These are phyloP conservation scores for Fusarium oxysporum DNA, from an alignment of 2,329 filamentous ascomycete species.

Conservation along the genomic window DNA sequence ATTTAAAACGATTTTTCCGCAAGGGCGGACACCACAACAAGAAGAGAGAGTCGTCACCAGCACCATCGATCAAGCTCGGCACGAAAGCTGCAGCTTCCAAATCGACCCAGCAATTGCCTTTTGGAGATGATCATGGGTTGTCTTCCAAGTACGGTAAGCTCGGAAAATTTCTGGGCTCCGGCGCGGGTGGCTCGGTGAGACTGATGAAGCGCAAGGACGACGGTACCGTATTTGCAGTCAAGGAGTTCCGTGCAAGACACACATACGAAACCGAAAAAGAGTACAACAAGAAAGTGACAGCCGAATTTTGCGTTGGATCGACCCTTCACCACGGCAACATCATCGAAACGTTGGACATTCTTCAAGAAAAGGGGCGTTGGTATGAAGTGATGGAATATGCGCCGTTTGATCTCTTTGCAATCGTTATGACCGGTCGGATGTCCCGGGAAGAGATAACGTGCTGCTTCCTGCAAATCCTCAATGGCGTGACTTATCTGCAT, in stretches of 20 bases:
- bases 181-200: conserved; percentile 92
- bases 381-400: conserved; percentile 99
- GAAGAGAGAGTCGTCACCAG: conserved; percentile 74
- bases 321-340: conserved; percentile 98
- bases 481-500: conserved; percentile 93
- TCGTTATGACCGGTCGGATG: conserved; percentile 99
- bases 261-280: conserved; percentile 94
- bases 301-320: conserved; percentile 97
- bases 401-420: conserved; percentile 94
- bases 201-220: conserved; percentile 95
- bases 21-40: conserved; percentile 76
- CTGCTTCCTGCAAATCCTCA: conserved; percentile 93
- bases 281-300: conserved; percentile 97
- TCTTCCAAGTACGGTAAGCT: conserved; percentile 95
- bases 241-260: conserved; percentile 93
- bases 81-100: conserved; percentile 61
- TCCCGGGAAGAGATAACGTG: conserved; percentile 89
- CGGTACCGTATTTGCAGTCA: conserved; percentile 94
- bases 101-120: conserved; percentile 77
- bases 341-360: conserved; percentile 96
- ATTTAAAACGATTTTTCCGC: conserved; percentile 97
- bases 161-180: conserved; percentile 91
- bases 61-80: conserved; percentile 61
- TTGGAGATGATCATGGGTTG: conserved; percentile 92
- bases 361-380: conserved; percentile 94